These are phyloP conservation scores for Meyerozyma smithsonii DNA, from an alignment of 1,139 yeast species.

Conservation along the genomic window DNA sequence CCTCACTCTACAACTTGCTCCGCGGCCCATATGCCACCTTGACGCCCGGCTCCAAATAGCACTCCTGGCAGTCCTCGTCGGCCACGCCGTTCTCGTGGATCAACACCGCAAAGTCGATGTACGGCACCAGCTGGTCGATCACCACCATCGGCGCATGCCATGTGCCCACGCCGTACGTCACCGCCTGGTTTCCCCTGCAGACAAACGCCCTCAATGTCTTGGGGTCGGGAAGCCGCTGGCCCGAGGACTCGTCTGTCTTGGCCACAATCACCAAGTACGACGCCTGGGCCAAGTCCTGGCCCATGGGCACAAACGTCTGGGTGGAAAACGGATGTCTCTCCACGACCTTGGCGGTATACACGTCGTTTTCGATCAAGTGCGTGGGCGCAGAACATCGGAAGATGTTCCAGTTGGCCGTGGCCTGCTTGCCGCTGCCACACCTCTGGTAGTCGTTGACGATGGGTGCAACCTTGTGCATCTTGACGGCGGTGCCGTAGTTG, in stretches of 20 bases:
- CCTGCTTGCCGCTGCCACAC: conserved; percentile 42
- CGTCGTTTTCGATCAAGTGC: conserved; percentile 41
- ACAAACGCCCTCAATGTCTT: conserved; percentile 58
- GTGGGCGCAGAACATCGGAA: conserved; percentile 77
- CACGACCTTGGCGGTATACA: conserved; percentile 61
- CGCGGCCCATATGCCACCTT: conserved; percentile 24
- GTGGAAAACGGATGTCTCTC: conserved; percentile 92
- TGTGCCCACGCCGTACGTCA: conserved; percentile 73
- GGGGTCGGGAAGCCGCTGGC: conserved; percentile 54
- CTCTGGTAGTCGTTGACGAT: conserved; percentile 46
- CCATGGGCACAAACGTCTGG: conserved; percentile 89
- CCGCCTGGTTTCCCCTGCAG: conserved; percentile 80
- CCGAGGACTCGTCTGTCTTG: conserved; percentile 37
- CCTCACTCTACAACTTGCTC: conserved; percentile 7
- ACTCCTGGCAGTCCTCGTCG: conserved; percentile 81
- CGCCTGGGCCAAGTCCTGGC: conserved; percentile 43
- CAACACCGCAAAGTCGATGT: conserved; percentile 77
- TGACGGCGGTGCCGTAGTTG: conserved; percentile 91
- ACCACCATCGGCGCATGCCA: conserved; percentile 95
- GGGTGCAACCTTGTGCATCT: conserved; percentile 69
- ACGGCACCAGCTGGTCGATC: conserved; percentile 42
- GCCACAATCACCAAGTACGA: conserved; percentile 85
- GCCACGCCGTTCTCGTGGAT: conserved; percentile 79
- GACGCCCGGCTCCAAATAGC: conserved; percentile 61
- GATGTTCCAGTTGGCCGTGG: conserved; percentile 73